Evolutionary conservation across 2,329 filamentous ascomycete species (phyloP), one percentile per base, ranked within the genome.

Genomic region (Aspergillus melleus): DNA sequence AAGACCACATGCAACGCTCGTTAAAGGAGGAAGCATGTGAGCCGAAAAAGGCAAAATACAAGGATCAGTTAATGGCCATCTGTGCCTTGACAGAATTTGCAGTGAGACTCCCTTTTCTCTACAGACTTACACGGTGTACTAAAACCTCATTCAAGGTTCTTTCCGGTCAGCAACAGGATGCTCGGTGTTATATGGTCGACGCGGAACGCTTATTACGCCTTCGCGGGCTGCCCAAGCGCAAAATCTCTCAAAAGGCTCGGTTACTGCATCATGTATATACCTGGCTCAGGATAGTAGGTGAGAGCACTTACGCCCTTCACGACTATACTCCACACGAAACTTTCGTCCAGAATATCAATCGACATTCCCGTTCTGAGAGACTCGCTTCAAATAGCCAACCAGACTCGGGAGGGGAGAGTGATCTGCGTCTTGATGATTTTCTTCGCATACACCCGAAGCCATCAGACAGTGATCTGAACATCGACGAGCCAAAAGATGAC

Each of bases 191-290:
- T 49, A 66, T 77, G 61, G 68, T 77, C 16, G 74, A 78, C 53
- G 73, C 74, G n/a, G 75, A 77, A 61, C 66, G 68, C 14, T 61
- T 78, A 6, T 63, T 78, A 26, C 71, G 74, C n/a, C 58, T 74
- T 20, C 70, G 75, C 6, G 74, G 75, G 0, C 51, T 77, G 12
- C 64, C 70, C 1, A 77, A 77, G 52, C 68, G 67, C 9, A 64
- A 67, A 11, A 75, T 74, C 14, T 77, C 76, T 0, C 70, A 72
- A 39, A 75, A 75, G 57, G 71, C 72, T 9, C 71, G 74, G 6
- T 64, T 77, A n/a, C 61, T 77, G 6, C 77, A 79, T 44, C 76
- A 77, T 55, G 71, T 78, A 12, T 78, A 73, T 49, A 74, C 70
- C 1, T 78, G 75, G 72, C 64, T 72, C 2, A 69, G 74, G 9